Percentiles rank a stretch among this genome's conserved stretches.
These are phyloP conservation scores for Cordyceps cateniannulata DNA, from an alignment of 2,329 filamentous ascomycete genomes.

Conservation along the genomic window DNA sequence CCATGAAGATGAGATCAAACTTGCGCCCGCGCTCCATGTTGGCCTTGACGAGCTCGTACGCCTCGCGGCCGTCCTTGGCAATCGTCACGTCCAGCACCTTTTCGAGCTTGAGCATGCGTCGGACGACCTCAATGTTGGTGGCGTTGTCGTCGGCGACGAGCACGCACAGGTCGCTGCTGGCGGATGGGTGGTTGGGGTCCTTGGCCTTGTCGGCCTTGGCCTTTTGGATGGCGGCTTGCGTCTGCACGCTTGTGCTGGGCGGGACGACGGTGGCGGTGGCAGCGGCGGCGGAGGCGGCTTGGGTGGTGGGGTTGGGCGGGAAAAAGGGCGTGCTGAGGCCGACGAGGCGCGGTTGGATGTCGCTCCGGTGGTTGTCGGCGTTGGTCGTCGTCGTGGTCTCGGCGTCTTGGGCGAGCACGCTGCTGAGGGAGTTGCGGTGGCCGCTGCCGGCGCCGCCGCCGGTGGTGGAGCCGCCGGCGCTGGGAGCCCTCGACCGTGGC, in stretches of 20 bases:
- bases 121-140: slow-evolving; percentile 52
- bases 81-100: slow-evolving; percentile 83
- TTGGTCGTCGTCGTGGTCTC: slow-evolving; percentile 14
- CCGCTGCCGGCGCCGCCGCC: background rate
- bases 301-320: slow-evolving; percentile 34
- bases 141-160: slow-evolving; percentile 71
- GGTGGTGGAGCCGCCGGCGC: slow-evolving; percentile 29
- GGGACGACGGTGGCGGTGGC: slow-evolving; percentile 14
- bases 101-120: slow-evolving; percentile 65
- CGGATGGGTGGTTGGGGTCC: slow-evolving; percentile 42
- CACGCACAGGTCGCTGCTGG: slow-evolving; percentile 61
- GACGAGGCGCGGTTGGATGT: slow-evolving; percentile 66
- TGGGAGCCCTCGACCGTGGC: slow-evolving; percentile 36
- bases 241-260: slow-evolving; percentile 39
- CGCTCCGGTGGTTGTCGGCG: slow-evolving; percentile 41
- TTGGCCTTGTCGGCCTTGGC: slow-evolving; percentile 56
- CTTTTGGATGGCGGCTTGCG: slow-evolving; percentile 58
- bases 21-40: slow-evolving; percentile 66
- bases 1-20: slow-evolving; percentile 93
- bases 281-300: background rate
- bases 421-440: slow-evolving; percentile 6
- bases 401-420: slow-evolving; percentile 2
- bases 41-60: slow-evolving; percentile 76
- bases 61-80: slow-evolving; percentile 80
- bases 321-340: slow-evolving; percentile 83